Evolutionary conservation across 2,329 filamentous ascomycete genomes (phyloP), one percentile per base, ranked within the genome.

Genomic region (Monosporascus sp.): DNA sequence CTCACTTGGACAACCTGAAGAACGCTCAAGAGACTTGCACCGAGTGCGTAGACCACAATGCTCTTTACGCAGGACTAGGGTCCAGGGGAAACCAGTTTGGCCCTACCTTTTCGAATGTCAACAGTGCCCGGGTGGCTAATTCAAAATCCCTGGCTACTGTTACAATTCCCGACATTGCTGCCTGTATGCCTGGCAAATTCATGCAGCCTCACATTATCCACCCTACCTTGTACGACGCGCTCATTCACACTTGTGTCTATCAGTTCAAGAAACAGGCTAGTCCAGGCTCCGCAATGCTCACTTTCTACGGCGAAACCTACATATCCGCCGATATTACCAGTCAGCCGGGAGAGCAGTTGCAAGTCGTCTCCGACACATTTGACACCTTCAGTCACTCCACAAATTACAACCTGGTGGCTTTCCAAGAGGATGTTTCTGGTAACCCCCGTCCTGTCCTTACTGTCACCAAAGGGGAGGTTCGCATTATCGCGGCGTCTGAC

Each of bases 181-280:
- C 38, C 17, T 8, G 7, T 9, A 56, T 56, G 54, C 54, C 54
- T 1, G 24, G 25, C 5, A 5, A 37, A 4, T 52, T 52, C n/a
- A 49, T 50, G 49, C 52, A 50, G 17, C 49, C 46, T 6, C 52
- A 54, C 27, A 27, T 52, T 2, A 48, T 56, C 17, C 54, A 56
- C 22, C 54, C 54, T 4, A 24, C 31, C 22, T 47, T 47, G 2
- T 35, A 54, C 15, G 54, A 56, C 27, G 48, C 49, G 2, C 18
- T 49, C 6, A 18, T 49, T 6, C 49, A 52, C 15, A 24, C 50
- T 15, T 47, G 31, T 17, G 49, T 46, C 27, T 24, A 35, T 15
- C 27, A 51, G n/a, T 51, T 48, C 25, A 18, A 27, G 25, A 11
- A 31, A 2, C n/a, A 54, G 14, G 44, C n/a, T 18, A 38, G 8